These are phyloP conservation scores for Nephelium lappaceum DNA, from an alignment of 345 rosid species.

Conservation along the genomic window DNA sequence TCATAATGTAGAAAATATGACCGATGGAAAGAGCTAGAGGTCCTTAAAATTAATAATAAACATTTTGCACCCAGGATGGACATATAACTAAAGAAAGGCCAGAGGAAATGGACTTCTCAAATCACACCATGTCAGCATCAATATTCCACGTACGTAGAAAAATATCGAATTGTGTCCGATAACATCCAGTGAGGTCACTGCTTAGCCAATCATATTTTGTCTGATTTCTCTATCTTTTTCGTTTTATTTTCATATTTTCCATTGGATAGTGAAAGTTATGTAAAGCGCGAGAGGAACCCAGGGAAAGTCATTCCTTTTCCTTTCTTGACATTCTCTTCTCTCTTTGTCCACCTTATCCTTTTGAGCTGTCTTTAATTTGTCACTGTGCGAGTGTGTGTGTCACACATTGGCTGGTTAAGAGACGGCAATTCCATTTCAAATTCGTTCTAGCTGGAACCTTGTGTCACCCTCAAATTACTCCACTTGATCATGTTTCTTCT, in stretches of 20 bases:
- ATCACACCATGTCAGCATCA: slow-evolving; percentile 3
- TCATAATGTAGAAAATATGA: no score
- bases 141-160: not conserved
- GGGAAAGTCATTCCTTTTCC: slow-evolving; percentile 6
- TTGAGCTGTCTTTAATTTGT: slow-evolving; percentile 27
- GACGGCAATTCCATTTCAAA: not conserved
- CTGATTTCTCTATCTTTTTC: not conserved
- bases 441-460: not conserved
- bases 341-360: not conserved
- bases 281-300: not conserved
- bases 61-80: no score
- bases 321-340: slow-evolving; percentile 3
- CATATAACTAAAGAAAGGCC: no score
- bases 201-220: slow-evolving; percentile 17
- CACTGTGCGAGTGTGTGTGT: not conserved
- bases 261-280: slow-evolving; percentile 7
- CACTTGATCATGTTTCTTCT: not conserved
- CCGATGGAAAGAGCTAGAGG: no score
- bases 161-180: not conserved
- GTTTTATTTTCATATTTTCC: not conserved
- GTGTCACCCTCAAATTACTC: not conserved
- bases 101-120: no score
- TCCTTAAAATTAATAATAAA: no score
- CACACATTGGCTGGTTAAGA: not conserved
- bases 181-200: slow-evolving; percentile 24